phyloP scores from a whole-genome alignment of 2,329 filamentous ascomycete species.

The Arachnomyces sp. region DNA sequence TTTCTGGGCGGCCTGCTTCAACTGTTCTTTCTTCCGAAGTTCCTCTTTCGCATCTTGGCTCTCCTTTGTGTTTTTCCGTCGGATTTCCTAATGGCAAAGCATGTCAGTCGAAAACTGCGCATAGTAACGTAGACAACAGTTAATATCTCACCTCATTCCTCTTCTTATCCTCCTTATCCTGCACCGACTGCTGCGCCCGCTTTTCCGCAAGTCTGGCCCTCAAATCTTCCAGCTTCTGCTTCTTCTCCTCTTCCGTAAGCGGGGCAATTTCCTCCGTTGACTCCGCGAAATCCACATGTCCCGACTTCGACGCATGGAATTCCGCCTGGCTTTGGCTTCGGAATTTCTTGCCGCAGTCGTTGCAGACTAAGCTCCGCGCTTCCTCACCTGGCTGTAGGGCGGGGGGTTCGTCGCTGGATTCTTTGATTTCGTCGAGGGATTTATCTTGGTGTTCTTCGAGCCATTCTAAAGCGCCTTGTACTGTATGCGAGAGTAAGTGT shows the following conservation, averaged over 20 bases:
- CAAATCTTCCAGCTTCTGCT: constrained; percentile 50
- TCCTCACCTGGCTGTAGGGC: constrained; percentile 62
- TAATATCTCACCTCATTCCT: constrained; percentile 14
- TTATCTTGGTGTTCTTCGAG: constrained; percentile 87
- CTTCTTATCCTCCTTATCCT: constrained; percentile 14
- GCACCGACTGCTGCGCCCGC: constrained; percentile 9
- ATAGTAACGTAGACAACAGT: too few species aligned
- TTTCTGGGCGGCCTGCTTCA: constrained; percentile 84
- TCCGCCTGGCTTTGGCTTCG: constrained; percentile 71
- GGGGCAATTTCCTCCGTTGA: constrained; percentile 88
- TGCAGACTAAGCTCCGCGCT: constrained; percentile 79
- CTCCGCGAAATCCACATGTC: constrained; percentile 84
- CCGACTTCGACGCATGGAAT: constrained; percentile 85
- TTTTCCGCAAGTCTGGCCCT: constrained; percentile 13
- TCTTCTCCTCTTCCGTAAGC: constrained; percentile 85
- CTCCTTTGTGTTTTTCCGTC: constrained; percentile 83
- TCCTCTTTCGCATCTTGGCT: constrained; percentile 85
- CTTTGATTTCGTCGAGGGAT: constrained; percentile 69
- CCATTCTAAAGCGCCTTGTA: constrained; percentile 89
- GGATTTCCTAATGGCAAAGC: constrained; percentile 48
- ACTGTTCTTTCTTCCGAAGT: constrained; percentile 74
- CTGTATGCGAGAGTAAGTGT: constrained; percentile 36
- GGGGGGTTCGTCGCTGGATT: constrained; percentile 43
- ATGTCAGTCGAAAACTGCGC: too few species aligned
- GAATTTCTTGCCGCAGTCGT: constrained; percentile 90